These are phyloP conservation scores for Biscogniauxia sp. DNA, from an alignment of 2,329 filamentous ascomycete genomes.

Conservation along the genomic window DNA sequence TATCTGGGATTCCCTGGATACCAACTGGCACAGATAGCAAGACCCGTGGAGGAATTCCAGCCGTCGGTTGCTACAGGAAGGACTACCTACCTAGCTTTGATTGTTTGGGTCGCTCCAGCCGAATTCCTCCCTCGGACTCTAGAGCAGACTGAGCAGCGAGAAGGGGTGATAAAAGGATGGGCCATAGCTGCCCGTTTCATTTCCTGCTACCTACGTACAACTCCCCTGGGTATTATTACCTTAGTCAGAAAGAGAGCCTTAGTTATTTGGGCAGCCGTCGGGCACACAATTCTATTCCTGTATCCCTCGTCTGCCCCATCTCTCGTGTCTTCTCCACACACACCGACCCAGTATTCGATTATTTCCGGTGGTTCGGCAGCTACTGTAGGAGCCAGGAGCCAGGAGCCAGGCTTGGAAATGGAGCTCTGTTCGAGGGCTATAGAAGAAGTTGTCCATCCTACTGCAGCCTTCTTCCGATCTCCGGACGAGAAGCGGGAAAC, in stretches of 20 bases:
- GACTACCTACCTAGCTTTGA: background rate
- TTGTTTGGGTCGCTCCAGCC: background rate
- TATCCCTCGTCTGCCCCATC: background rate
- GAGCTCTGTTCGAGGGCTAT: conserved; percentile 52
- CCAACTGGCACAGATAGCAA: background rate
- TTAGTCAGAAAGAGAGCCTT: background rate
- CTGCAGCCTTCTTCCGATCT: conserved; percentile 45
- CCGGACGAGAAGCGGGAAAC: conserved; percentile 6
- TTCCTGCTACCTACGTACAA: background rate
- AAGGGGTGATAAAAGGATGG: background rate
- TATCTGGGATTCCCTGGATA: background rate
- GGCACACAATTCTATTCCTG: background rate
- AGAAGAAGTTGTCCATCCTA: conserved; percentile 57
- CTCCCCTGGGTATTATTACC: background rate
- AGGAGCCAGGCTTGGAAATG: conserved; percentile 37
- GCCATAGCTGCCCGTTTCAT: background rate
- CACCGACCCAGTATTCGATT: background rate
- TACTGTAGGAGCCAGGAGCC: background rate
- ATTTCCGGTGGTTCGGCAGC: background rate
- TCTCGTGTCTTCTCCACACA: background rate
- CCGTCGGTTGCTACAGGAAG: background rate
- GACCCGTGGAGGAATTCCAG: background rate
- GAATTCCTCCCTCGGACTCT: background rate
- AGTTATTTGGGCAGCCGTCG: background rate
- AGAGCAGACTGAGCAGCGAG: background rate